A percentile compares a stretch with the other conserved stretches of the same genome.
phyloP scores from a whole-genome alignment of 371 early-diverging fungal genomes.

The Catenaria anguillulae region DNA sequence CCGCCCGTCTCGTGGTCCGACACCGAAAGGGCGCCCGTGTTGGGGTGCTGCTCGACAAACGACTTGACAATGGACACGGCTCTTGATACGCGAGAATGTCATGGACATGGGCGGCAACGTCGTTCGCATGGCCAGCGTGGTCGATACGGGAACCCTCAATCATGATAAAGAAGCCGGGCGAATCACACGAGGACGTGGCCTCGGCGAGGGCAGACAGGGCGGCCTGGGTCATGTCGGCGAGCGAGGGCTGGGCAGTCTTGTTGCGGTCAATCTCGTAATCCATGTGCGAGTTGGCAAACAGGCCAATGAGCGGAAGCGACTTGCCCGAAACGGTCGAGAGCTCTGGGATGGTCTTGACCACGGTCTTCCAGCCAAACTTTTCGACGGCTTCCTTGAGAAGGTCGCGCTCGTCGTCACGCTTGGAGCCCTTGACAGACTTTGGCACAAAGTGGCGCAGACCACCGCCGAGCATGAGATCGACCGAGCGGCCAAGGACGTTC shows the following conservation, averaged over 20 bases:
- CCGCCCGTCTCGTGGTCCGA: slow-evolving; percentile 93
- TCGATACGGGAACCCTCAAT: slow-evolving; percentile 86
- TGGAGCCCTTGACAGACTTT: slow-evolving; percentile 29
- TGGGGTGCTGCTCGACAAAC: slow-evolving; percentile 52
- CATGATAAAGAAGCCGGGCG: slow-evolving; percentile 80
- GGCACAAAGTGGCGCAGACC: slow-evolving; percentile 71
- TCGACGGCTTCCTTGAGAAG: slow-evolving; percentile 37
- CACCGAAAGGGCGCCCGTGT: slow-evolving; percentile 43
- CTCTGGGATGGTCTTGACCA: slow-evolving; percentile 26
- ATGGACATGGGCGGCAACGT: slow-evolving; percentile 73
- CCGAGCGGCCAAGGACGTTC: slow-evolving; percentile 56
- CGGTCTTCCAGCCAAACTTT: slow-evolving; percentile 39
- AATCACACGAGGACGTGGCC: slow-evolving; percentile 22
- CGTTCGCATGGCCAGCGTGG: slow-evolving; percentile 34
- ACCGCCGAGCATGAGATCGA: slow-evolving; percentile 85
- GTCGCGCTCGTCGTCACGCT: slow-evolving; percentile 54
- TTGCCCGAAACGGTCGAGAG: slow-evolving; percentile 33
- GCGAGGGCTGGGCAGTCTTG: slow-evolving; percentile 48
- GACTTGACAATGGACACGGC: slow-evolving; percentile 49
- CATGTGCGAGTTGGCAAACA: slow-evolving; percentile 72
- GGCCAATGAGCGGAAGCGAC: slow-evolving; percentile 52
- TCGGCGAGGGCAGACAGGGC: slow-evolving; percentile 50
- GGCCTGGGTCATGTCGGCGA: slow-evolving; percentile 65
- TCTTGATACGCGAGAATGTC: slow-evolving; percentile 83
- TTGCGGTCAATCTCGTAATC: slow-evolving; percentile 74